Percentiles rank a stretch among this genome's conserved stretches.
These are phyloP conservation scores for grape (Vitis vinifera) DNA, from an alignment of 164 flowering plant genomes.

Conservation along the genomic window DNA sequence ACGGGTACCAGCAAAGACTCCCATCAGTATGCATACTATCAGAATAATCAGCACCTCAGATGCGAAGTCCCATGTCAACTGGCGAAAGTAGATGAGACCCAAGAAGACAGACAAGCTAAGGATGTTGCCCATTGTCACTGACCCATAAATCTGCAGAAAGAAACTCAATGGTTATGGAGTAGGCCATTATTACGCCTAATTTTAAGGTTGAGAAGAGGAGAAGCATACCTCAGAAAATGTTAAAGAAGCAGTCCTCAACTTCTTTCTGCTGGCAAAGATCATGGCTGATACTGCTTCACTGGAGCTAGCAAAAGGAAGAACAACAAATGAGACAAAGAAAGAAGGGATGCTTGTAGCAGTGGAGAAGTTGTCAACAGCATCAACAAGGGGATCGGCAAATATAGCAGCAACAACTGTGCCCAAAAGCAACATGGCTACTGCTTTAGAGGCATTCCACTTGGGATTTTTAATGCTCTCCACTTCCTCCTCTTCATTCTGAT, in stretches of 20 bases:
- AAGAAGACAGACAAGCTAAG: slow-evolving; percentile 33
- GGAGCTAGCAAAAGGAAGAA: slow-evolving; percentile 44
- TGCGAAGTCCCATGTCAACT: slow-evolving; percentile 37
- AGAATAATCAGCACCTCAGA: slow-evolving; percentile 36
- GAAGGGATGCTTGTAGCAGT: slow-evolving; percentile 40
- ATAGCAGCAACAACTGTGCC: slow-evolving; percentile 44
- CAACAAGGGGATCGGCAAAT: slow-evolving; percentile 52
- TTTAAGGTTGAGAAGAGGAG: neutral
- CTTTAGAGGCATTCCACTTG: slow-evolving; percentile 28
- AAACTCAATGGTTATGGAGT: neutral
- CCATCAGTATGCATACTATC: slow-evolving; percentile 35
- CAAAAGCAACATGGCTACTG: slow-evolving; percentile 32
- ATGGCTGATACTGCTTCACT: slow-evolving; percentile 43
- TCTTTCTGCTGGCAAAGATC: slow-evolving; percentile 35
- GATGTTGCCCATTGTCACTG: slow-evolving; percentile 33
- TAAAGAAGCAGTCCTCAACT: slow-evolving; percentile 36
- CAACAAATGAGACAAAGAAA: slow-evolving; percentile 45
- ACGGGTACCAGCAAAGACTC: slow-evolving; percentile 28
- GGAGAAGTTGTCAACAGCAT: slow-evolving; percentile 47
- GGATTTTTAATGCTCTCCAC: slow-evolving; percentile 7
- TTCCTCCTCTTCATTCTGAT: slow-evolving; percentile 13
- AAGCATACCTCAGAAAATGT: slow-evolving; percentile 52
- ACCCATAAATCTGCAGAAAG: slow-evolving; percentile 30
- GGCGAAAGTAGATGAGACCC: slow-evolving; percentile 27
- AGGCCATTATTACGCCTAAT: neutral